Percentiles rank a stretch among this genome's conserved stretches.
These are phyloP conservation scores for Dryas integrifolia DNA, from an alignment of 331 rosid species.

Conservation along the genomic window DNA sequence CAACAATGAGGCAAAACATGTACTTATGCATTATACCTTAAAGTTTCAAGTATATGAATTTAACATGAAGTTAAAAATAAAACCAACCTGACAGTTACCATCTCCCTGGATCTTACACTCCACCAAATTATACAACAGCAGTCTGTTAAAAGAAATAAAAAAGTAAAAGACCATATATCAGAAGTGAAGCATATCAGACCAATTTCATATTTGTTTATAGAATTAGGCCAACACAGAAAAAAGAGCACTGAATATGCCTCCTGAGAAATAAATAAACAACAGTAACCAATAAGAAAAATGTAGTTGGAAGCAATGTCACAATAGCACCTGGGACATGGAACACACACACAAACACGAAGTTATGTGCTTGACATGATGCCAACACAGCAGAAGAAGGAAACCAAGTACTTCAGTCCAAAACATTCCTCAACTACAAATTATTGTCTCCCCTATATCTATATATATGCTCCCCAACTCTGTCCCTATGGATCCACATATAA, in stretches of 20 bases:
- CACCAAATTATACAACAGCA: constrained; percentile 83
- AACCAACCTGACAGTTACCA: constrained; percentile 94
- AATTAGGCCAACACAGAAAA: background rate
- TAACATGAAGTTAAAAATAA: constrained; percentile 8
- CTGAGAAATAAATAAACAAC: background rate
- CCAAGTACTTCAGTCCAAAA: background rate
- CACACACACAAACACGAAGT: background rate
- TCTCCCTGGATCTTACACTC: constrained; percentile 86
- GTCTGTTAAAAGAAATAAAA: constrained; percentile 40
- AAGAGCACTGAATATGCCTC: background rate
- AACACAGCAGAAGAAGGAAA: background rate
- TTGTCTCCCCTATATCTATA: background rate
- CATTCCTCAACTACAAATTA: background rate
- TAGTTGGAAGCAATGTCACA: background rate
- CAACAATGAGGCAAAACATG: background rate
- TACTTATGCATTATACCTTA: background rate
- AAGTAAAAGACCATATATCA: constrained; percentile 2
- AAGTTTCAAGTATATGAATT: background rate
- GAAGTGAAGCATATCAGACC: constrained; percentile 1
- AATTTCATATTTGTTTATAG: too few relatives aligned
- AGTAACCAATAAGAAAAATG: background rate
- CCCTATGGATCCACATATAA: background rate
- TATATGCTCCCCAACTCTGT: background rate
- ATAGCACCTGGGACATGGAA: background rate
- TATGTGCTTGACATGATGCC: background rate